Evolutionary conservation across 257 asterid species (phyloP).

Genomic region (Craterostigma plantagineum): DNA sequence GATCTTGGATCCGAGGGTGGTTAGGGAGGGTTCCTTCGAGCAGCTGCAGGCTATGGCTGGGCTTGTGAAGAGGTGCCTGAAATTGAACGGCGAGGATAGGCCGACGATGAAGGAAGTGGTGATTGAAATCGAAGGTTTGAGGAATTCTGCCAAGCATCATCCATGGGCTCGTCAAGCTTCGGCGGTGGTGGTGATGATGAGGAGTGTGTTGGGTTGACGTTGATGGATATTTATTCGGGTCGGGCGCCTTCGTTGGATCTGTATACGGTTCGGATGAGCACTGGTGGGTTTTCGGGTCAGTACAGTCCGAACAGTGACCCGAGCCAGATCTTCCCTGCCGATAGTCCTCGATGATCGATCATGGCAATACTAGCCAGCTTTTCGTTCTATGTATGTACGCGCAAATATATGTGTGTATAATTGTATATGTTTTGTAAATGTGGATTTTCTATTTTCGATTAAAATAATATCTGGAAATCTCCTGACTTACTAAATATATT

Average conservation of each 20-base stretch:
- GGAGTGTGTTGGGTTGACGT: slow-evolving; percentile 17
- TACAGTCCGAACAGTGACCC: slow-evolving; percentile 15
- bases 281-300: slow-evolving; percentile 16
- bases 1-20: slow-evolving; percentile 33
- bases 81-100: slow-evolving; percentile 32
- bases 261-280: slow-evolving; percentile 20
- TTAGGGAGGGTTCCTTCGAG: slow-evolving; percentile 46
- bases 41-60: slow-evolving; percentile 34
- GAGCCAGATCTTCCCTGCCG: slow-evolving; percentile 14
- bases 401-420: no score
- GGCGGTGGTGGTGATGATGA: background rate
- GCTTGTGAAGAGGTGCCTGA: slow-evolving; percentile 33
- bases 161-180: slow-evolving; percentile 31
- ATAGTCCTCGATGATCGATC: slow-evolving; percentile 23
- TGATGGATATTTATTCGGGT: slow-evolving; percentile 24
- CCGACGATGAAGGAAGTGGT: slow-evolving; percentile 76
- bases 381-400: no score
- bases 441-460: no score
- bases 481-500: no score
- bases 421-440: no score
- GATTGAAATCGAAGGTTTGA: slow-evolving; percentile 47
- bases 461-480: no score
- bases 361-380: no score
- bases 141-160: slow-evolving; percentile 21
- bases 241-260: slow-evolving; percentile 15